These are phyloP conservation scores for Polytrichum formosum DNA, from an alignment of 225 moss, liverwort and hornwort genomes.

Conservation along the genomic window DNA sequence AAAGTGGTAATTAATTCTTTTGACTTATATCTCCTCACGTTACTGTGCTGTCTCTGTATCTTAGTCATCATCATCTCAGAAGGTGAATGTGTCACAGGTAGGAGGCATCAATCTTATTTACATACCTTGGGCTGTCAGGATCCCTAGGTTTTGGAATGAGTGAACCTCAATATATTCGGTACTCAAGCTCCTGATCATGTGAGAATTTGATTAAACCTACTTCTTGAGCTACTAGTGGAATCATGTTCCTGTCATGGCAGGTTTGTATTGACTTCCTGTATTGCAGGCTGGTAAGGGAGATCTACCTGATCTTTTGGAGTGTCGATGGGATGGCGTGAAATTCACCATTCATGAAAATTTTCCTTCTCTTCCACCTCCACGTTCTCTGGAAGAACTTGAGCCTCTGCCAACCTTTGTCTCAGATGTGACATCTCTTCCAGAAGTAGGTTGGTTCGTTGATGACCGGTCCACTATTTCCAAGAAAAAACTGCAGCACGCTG, in stretches of 20 bases:
- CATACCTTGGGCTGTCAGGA: no score
- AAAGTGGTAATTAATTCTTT: conserved; percentile 3
- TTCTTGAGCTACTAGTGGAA: neutral
- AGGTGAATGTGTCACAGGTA: no score
- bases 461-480: conserved; percentile 32
- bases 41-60: no score
- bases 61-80: no score
- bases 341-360: conserved; percentile 33
- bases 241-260: no score
- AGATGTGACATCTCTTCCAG: conserved; percentile 24
- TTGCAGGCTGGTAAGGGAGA: neutral
- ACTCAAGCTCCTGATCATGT: no score
- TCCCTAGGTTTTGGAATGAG: neutral
- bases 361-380: conserved; percentile 17
- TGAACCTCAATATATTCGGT: no score
- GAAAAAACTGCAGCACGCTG: conserved; percentile 21
- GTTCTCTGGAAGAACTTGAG: conserved; percentile 22
- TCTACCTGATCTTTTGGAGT: conserved; percentile 43
- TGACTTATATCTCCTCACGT: neutral
- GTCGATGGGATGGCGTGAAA: conserved; percentile 48
- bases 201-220: no score
- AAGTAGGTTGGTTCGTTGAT: conserved; percentile 47
- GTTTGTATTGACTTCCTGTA: neutral
- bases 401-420: conserved; percentile 20
- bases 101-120: no score